These are phyloP conservation scores for Acer yangbiense DNA, from an alignment of 345 rosid genomes.

Conservation along the genomic window DNA sequence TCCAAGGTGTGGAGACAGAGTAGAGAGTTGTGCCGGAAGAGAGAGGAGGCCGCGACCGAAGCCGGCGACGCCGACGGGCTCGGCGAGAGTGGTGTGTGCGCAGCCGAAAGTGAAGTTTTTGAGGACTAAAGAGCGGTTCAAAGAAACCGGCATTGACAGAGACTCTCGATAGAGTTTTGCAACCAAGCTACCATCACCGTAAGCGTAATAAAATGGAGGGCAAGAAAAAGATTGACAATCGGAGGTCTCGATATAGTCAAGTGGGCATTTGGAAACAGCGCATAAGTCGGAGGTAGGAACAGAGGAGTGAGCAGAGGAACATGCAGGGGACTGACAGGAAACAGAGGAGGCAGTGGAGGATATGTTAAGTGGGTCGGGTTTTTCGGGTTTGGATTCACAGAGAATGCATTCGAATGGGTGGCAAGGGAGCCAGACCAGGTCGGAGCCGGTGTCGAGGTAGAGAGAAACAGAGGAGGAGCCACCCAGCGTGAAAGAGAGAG, in stretches of 20 bases:
- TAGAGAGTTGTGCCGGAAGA: conserved; percentile 73
- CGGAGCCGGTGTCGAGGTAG: conserved; percentile 94
- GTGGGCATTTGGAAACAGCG: conserved; percentile 78
- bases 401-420: conserved; percentile 86
- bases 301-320: conserved; percentile 84
- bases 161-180: conserved; percentile 64
- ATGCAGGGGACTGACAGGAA: conserved; percentile 64
- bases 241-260: conserved; percentile 71
- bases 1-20: conserved; percentile 66
- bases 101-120: conserved; percentile 85
- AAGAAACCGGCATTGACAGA: conserved; percentile 47
- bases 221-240: conserved; percentile 72
- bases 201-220: conserved; percentile 87
- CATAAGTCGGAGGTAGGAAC: conserved; percentile 74
- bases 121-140: conserved; percentile 39
- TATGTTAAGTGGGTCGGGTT: conserved; percentile 33
- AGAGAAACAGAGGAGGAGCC: conserved; percentile 59
- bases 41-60: conserved; percentile 90
- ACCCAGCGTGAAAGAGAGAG: conserved; percentile 65
- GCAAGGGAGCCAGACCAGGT: conserved; percentile 97
- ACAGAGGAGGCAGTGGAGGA: conserved; percentile 56
- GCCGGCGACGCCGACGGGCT: conserved; percentile 95
- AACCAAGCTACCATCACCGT: conserved; percentile 87
- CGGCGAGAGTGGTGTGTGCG: conserved; percentile 81
- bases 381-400: conserved; percentile 67